phyloP scores from a whole-genome alignment of 176 grass and related monocot species.

The Zizania latifolia region DNA sequence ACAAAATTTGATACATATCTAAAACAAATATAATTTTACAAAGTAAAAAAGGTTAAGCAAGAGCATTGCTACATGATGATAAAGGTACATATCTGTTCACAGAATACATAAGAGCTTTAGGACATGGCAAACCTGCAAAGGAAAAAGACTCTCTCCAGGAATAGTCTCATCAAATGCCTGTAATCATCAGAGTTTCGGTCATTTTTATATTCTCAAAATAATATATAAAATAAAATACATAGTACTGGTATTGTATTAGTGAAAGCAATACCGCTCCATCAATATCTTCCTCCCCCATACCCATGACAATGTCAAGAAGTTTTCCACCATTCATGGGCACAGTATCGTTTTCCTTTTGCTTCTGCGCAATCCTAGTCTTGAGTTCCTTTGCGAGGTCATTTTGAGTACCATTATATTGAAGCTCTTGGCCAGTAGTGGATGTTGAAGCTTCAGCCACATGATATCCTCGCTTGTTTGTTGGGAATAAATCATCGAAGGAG shows the following conservation, averaged over 20 bases:
- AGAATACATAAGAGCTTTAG: slow-evolving; percentile 16
- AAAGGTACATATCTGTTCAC: slow-evolving; percentile 5
- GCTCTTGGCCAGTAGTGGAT: slow-evolving; percentile 42
- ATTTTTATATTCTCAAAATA: not conserved
- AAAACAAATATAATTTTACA: not conserved
- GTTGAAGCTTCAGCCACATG: slow-evolving; percentile 72
- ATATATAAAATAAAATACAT: slow-evolving; percentile 14
- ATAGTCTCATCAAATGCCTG: slow-evolving; percentile 71
- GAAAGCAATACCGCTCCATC: slow-evolving; percentile 55
- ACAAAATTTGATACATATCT: slow-evolving; percentile 5
- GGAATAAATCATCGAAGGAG: slow-evolving; percentile 90
- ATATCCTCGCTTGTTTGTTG: slow-evolving; percentile 52
- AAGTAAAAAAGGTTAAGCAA: not conserved
- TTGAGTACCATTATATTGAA: slow-evolving; percentile 36
- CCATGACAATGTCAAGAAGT: slow-evolving; percentile 59
- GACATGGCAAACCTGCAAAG: slow-evolving; percentile 61
- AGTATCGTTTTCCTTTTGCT: slow-evolving; percentile 61
- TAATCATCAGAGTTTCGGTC: slow-evolving; percentile 15
- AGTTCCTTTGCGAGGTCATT: slow-evolving; percentile 64
- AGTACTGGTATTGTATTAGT: not conserved
- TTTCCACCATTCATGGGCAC: slow-evolving; percentile 59
- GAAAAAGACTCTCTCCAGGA: slow-evolving; percentile 61
- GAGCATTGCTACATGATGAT: not conserved
- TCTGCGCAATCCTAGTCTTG: slow-evolving; percentile 60
- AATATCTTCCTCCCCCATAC: slow-evolving; percentile 58